Evolutionary conservation across 495 filamentous ascomycete genomes (phyloP).

Genomic region (Hypoxylon lienhwacheense): DNA sequence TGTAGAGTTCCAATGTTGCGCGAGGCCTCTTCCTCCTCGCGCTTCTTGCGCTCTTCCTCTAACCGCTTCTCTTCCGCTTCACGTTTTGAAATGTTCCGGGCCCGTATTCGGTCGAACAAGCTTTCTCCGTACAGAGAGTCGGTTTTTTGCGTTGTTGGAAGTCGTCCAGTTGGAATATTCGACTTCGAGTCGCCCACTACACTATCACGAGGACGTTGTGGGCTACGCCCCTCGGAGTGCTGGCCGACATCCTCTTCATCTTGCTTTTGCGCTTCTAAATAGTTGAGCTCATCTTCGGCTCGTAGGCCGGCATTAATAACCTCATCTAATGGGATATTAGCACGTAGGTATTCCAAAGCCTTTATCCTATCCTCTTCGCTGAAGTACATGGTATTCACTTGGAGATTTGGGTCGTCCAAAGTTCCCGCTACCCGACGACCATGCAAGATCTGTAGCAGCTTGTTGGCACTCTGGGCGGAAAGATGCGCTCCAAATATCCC

Average conservation of each 20-base stretch:
- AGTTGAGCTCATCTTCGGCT: slow-evolving; percentile 60
- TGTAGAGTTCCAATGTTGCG: slow-evolving; percentile 57
- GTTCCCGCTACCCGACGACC: slow-evolving; percentile 74
- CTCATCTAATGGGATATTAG: slow-evolving; percentile 72
- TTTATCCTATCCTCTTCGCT: slow-evolving; percentile 40
- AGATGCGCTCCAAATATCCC: slow-evolving; percentile 63
- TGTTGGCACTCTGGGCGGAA: slow-evolving; percentile 58
- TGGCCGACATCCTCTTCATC: slow-evolving; percentile 37
- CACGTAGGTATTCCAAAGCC: slow-evolving; percentile 70
- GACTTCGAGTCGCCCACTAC: slow-evolving; percentile 34
- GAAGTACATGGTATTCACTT: slow-evolving; percentile 39
- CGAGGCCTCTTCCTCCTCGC: slow-evolving; percentile 57
- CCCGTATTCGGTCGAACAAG: slow-evolving; percentile 53
- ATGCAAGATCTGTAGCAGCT: slow-evolving; percentile 69
- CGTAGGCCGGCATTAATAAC: slow-evolving; percentile 58
- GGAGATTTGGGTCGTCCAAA: slow-evolving; percentile 57
- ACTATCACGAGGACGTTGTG: slow-evolving; percentile 48
- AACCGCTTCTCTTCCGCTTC: slow-evolving; percentile 40
- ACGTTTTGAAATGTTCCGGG: slow-evolving; percentile 45
- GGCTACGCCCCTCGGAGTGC: slow-evolving; percentile 15
- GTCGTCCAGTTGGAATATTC: slow-evolving; percentile 25
- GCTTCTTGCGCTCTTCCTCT: slow-evolving; percentile 50
- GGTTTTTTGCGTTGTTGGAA: slow-evolving; percentile 20
- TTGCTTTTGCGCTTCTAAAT: slow-evolving; percentile 60
- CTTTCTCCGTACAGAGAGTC: slow-evolving; percentile 51